Conservation (phyloP, 2,329 filamentous ascomycete genomes). For the Coniella lustricola region DNA sequence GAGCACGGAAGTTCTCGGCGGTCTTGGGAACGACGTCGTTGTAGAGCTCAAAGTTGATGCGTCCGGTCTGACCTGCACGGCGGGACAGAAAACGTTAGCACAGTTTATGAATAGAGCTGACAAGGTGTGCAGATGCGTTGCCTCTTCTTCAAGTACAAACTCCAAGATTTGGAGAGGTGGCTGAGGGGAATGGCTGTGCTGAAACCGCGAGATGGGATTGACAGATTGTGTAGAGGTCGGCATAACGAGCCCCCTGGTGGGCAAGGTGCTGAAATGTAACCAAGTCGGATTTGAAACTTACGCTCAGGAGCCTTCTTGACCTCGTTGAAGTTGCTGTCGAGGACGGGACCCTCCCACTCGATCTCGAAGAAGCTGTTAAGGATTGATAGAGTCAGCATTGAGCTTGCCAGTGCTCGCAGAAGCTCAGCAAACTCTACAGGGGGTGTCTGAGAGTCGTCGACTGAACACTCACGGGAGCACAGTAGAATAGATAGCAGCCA, state of each 20-base stretch:
- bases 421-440: too few species aligned
- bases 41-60: constrained; percentile 86
- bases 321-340: constrained; percentile 51
- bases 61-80: constrained; percentile 60
- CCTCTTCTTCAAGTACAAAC: too few species aligned
- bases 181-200: background rate
- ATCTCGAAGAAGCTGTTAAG: constrained; percentile 60
- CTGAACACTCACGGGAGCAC: too few species aligned
- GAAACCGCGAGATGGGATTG: background rate
- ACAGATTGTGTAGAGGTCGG: background rate
- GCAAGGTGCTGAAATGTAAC: background rate
- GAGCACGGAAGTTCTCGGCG: constrained; percentile 73
- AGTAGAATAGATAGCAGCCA: background rate
- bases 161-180: too few species aligned
- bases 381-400: constrained; percentile 4
- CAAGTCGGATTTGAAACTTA: constrained; percentile 3
- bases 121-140: background rate
- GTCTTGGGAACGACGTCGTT: constrained; percentile 85
- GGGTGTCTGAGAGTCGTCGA: too few species aligned
- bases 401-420: constrained; percentile 2
- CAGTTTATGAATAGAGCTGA: background rate
- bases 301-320: constrained; percentile 49
- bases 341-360: constrained; percentile 63
- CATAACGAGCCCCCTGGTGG: background rate
- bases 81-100: background rate